phyloP scores from a whole-genome alignment of 768 basidiomycete genomes.

The Lactarius trivialis region DNA sequence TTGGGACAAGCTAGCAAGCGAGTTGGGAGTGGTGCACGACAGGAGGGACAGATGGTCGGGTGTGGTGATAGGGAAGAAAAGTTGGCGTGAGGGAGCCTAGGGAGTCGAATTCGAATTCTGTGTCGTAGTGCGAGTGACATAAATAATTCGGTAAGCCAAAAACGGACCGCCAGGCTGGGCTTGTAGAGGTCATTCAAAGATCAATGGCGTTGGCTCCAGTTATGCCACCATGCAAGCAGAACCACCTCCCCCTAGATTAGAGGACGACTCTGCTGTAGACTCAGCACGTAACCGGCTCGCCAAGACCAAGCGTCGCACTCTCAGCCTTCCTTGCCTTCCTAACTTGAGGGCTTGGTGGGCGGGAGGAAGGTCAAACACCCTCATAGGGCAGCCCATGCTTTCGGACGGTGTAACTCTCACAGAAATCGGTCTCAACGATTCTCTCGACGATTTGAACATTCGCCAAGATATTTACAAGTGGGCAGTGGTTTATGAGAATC shows the following conservation, averaged over 20 bases:
- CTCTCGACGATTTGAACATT: slow-evolving; percentile 12
- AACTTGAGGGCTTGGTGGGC: not conserved
- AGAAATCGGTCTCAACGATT: slow-evolving; percentile 10
- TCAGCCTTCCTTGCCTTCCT: not conserved
- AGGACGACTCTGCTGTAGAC: not conserved
- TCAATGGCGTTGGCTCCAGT: not conserved
- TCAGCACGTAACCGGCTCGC: slow-evolving; percentile 3
- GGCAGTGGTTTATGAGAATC: slow-evolving; percentile 78
- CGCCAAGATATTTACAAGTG: slow-evolving; percentile 58
- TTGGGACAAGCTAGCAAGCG: slow-evolving; percentile 65
- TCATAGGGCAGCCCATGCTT: not conserved
- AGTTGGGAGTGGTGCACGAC: slow-evolving; percentile 52
- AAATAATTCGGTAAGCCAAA: not conserved
- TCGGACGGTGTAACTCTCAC: not conserved
- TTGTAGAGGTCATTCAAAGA: slow-evolving; percentile 8
- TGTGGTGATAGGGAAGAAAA: not conserved
- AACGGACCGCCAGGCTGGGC: not conserved
- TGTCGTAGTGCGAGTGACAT: not conserved
- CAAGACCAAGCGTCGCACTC: not conserved
- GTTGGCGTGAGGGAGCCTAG: not conserved
- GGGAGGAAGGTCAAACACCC: not conserved
- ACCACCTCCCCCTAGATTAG: slow-evolving; percentile 7
- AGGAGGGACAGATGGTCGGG: slow-evolving; percentile 48
- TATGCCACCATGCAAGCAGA: slow-evolving; percentile 11
- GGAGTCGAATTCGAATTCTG: not conserved